Percentiles rank a stretch among this genome's conserved stretches.
Conservation (phyloP, 495 filamentous ascomycete species). For the Daldinia concentrica region DNA sequence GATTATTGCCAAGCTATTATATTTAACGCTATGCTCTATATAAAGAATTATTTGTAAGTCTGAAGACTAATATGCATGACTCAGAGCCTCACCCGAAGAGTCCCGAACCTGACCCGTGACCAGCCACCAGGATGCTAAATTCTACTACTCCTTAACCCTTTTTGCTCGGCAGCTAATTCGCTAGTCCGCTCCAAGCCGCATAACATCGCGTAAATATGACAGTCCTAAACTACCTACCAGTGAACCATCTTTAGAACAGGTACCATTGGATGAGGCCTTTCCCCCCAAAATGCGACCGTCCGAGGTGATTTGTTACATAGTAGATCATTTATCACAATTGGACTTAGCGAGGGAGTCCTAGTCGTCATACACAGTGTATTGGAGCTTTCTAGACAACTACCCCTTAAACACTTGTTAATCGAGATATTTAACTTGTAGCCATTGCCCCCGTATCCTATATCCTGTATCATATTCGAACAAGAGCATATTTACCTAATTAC, state of each 20-base stretch:
- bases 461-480: neutral
- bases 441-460: neutral
- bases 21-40: neutral
- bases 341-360: neutral
- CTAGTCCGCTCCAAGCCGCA: neutral
- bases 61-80: slow-evolving; percentile 11
- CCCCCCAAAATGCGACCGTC: slow-evolving; percentile 3
- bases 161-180: slow-evolving; percentile 9
- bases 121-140: slow-evolving; percentile 11
- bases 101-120: slow-evolving; percentile 30
- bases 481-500: neutral
- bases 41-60: slow-evolving; percentile 17
- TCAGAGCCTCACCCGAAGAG: slow-evolving; percentile 13
- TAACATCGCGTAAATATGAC: slow-evolving; percentile 4
- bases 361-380: neutral
- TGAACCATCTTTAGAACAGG: slow-evolving; percentile 11
- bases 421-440: slow-evolving; percentile 12
- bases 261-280: slow-evolving; percentile 25
- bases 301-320: slow-evolving; percentile 1
- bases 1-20: neutral
- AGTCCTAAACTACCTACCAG: neutral
- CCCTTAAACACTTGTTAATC: neutral
- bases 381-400: neutral
- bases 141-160: neutral
- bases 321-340: slow-evolving; percentile 8